Evolutionary conservation across 2,329 filamentous ascomycete species (phyloP), one percentile per base, ranked within the genome.

Genomic region (Incumbomyces delicatus): DNA sequence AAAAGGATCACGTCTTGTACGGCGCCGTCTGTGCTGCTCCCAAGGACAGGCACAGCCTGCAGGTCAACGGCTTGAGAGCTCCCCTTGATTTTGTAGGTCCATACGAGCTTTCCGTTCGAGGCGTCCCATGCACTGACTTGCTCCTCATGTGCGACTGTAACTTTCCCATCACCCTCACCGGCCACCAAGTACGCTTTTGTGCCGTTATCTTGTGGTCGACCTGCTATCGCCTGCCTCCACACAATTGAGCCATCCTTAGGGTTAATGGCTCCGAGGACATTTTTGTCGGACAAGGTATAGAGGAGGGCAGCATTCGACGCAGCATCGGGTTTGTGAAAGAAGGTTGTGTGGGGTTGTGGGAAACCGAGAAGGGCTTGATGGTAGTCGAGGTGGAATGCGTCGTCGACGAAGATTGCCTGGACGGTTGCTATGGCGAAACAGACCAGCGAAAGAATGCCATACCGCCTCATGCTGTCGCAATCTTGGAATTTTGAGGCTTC

Each of bases 311-410:
- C 89, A 65, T 86, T 87, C 52, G 90, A 89, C 56, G 82, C 78
- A 52, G 78, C 75, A 59, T 84, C 77, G 33, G 92, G 90, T 57
- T 82, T 83, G 69, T 95, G 87, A 78, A 96, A 96, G 76, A 96
- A 94, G 57, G 90, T 95, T 51, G 87, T 85, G 53, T 86, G 79
- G 63, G 78, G 73, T 63, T 84, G 83, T 46, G 92, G 88, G 32
- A 86, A 69, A 60, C 92, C 92, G 60, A 98, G 72, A 41, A 96
- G 81, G 54, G 86, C 80, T 70, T 94, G 81, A 68, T 96, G 90
- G 70, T 88, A 96, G 68, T 98, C 92, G 64, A 94, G 78, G 58
- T 87, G 77, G 70, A 82, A 89, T 56, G 94, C 88, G 66, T 98
- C 90, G 62, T 98, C 92, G 57, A 78, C 75, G 70, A 88, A 95